Conservation (phyloP, 2,329 filamentous ascomycete species). For the Xylariales sp. region DNA sequence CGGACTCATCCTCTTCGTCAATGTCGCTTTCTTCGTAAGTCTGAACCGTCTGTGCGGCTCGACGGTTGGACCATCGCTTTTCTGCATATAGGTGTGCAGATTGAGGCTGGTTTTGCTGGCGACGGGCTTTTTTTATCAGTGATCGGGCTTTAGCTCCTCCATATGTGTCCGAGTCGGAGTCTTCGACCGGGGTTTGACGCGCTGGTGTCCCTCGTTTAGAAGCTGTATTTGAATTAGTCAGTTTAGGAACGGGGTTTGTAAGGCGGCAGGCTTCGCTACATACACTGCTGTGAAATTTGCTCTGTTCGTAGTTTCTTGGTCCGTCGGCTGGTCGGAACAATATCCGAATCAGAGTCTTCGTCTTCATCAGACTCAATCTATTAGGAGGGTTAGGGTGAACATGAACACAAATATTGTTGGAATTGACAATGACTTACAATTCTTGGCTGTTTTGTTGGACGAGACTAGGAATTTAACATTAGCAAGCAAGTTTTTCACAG, state of each 20-base stretch:
- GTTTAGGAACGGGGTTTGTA: constrained; percentile 26
- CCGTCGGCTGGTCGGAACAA: constrained; percentile 66
- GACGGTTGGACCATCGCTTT: constrained; percentile 90
- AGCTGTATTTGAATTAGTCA: constrained; percentile 54
- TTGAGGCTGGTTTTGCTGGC: constrained; percentile 72
- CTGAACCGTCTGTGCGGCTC: constrained; percentile 76
- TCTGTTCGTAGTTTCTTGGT: constrained; percentile 77
- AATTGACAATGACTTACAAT: constrained; percentile 58
- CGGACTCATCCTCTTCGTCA: constrained; percentile 74
- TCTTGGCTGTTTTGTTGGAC: constrained; percentile 68
- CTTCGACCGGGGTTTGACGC: constrained; percentile 65
- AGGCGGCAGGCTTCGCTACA: constrained; percentile 45
- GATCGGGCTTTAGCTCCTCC: constrained; percentile 78
- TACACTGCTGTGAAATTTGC: constrained; percentile 70
- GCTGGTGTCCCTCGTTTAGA: constrained; percentile 70
- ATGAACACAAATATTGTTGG: constrained; percentile 2
- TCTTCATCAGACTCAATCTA: constrained; percentile 62
- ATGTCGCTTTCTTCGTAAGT: constrained; percentile 74
- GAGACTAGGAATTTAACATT: constrained; percentile 58
- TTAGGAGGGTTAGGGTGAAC: constrained; percentile 28
- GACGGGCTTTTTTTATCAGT: constrained; percentile 80
- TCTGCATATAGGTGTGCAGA: constrained; percentile 76
- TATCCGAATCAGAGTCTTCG: constrained; percentile 80
- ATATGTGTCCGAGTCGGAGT: constrained; percentile 81
- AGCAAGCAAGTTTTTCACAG: constrained; percentile 45